phyloP scores from a whole-genome alignment of 305 asterid species.

The Salvia sclarea region DNA sequence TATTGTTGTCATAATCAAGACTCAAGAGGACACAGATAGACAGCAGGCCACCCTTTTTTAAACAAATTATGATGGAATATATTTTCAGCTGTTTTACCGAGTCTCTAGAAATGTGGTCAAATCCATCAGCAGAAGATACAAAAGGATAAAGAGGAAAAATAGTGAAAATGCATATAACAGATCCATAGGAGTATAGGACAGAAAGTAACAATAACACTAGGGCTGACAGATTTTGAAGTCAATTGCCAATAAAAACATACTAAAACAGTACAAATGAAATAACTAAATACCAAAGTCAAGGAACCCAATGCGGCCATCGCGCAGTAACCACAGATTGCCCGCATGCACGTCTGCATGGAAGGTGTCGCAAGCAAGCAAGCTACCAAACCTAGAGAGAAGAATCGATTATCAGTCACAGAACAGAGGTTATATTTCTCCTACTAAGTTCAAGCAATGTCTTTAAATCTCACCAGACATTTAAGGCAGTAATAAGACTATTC shows the following conservation, averaged over 20 bases:
- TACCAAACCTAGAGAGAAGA: constrained; percentile 74
- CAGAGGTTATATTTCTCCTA: constrained; percentile 17
- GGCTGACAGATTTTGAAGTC: constrained; percentile 15
- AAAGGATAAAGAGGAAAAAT: constrained; percentile 11
- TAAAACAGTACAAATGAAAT: constrained; percentile 3
- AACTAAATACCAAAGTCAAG: constrained; percentile 80
- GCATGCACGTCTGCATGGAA: constrained; percentile 99
- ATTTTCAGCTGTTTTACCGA: background rate
- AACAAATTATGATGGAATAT: constrained; percentile 2
- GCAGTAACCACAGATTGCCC: constrained; percentile 92
- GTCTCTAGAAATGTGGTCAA: constrained; percentile 15
- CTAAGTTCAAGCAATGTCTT: constrained; percentile 23
- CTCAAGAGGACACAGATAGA: constrained; percentile 4
- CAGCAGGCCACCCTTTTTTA: background rate
- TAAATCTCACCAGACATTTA: constrained; percentile 80
- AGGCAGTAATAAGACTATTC: constrained; percentile 87
- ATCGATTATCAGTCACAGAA: constrained; percentile 19
- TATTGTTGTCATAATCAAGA: too few species aligned
- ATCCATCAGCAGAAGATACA: constrained; percentile 6
- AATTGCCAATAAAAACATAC: constrained; percentile 1
- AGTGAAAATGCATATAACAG: background rate
- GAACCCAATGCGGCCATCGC: constrained; percentile 97
- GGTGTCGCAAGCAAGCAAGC: constrained; percentile 88
- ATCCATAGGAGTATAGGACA: constrained; percentile 4
- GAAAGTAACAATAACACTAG: background rate